These are phyloP conservation scores for Sporothrix curviconia DNA, from an alignment of 2,329 filamentous ascomycete species.

Conservation along the genomic window DNA sequence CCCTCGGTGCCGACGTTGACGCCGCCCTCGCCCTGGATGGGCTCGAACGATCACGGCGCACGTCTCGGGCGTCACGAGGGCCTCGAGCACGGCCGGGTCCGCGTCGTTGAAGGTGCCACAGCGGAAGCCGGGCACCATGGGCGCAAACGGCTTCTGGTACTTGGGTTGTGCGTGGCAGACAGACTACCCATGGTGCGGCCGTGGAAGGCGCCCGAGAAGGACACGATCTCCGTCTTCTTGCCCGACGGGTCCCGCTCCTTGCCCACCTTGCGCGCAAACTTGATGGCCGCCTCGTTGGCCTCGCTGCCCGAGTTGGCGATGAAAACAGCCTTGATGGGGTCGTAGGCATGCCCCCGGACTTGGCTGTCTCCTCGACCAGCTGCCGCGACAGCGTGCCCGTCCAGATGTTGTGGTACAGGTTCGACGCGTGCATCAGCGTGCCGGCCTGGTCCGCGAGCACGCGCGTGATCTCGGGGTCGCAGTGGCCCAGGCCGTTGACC, in stretches of 20 bases:
- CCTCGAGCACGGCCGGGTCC: constrained; percentile 63
- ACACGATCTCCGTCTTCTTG: constrained; percentile 75
- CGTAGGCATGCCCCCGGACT: constrained; percentile 67
- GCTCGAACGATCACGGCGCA: constrained; percentile 95
- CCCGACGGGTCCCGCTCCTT: constrained; percentile 66
- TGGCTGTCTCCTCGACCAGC: constrained; percentile 72
- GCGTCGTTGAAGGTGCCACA: constrained; percentile 84
- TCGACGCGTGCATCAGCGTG: constrained; percentile 84
- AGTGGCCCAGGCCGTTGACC: constrained; percentile 87
- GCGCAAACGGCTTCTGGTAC: constrained; percentile 90
- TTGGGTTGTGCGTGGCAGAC: constrained; percentile 96
- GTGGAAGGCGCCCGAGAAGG: constrained; percentile 89
- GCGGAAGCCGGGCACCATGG: constrained; percentile 90
- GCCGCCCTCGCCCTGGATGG: constrained; percentile 94
- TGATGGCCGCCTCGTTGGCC: constrained; percentile 95
- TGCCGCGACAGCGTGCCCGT: constrained; percentile 82
- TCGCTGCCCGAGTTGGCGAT: constrained; percentile 95
- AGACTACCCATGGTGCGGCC: constrained; percentile 92
- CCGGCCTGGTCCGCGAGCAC: constrained; percentile 60
- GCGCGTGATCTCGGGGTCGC: constrained; percentile 68
- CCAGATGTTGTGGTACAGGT: constrained; percentile 96
- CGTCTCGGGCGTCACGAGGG: constrained; percentile 74
- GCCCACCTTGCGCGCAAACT: constrained; percentile 89
- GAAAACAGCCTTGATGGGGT: constrained; percentile 64
- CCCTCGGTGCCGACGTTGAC: constrained; percentile 76